Base-by-base conservation (phyloP, 2,329 filamentous ascomycete genomes). In the Penicillium carneum region DNA sequence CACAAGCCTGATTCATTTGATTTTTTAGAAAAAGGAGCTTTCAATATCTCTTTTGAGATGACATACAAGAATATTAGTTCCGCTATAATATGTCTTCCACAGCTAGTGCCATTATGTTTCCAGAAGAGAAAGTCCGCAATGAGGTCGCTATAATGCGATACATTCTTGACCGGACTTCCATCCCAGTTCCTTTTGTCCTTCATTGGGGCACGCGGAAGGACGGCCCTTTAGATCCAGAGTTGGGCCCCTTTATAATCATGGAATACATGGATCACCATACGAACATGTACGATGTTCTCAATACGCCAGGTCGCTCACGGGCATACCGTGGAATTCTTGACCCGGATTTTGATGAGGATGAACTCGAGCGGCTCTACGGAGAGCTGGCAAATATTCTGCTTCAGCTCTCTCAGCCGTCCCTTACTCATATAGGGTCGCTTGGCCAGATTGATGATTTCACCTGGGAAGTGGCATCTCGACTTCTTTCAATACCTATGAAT, bases 231-330 rank as follows among this genome's bases (percentile, higher is more conserved):
- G 10, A 34, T 20, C 20, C 20, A 20, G 20, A 2, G 2, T 53
- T 77, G 1, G 73, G 72, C 4, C 73, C 74, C 1, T 79, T 73
- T 55, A 77, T 77, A 1, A 71, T 77, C 54, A 76, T 76, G 73
- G 69, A 72, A 20, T 77, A 71, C 45, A 54, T 66, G 10, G 20
- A 59, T 1, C 60, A 66, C 18, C 14, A 47, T 1, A 38, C n/a
- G 10, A 57, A 38, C 20, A 46, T 66, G 34, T 23, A 16, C 18
- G 56, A 59, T 34, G 29, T 45, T 9, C 53, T 67, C 16, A 36
- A 68, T 1, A 61, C n/a, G 5, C 61, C 61, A 10, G 59, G 39
- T n/a, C 34, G 18, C n/a, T 4, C 29, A 14, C 4, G n/a, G 18
- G 42, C 23, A 9, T 26, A 38, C 8, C 54, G 43, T 39, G 61